These are phyloP conservation scores for Paecilomyces dactylethromorphus DNA, from an alignment of 2,329 filamentous ascomycete species.

Conservation along the genomic window DNA sequence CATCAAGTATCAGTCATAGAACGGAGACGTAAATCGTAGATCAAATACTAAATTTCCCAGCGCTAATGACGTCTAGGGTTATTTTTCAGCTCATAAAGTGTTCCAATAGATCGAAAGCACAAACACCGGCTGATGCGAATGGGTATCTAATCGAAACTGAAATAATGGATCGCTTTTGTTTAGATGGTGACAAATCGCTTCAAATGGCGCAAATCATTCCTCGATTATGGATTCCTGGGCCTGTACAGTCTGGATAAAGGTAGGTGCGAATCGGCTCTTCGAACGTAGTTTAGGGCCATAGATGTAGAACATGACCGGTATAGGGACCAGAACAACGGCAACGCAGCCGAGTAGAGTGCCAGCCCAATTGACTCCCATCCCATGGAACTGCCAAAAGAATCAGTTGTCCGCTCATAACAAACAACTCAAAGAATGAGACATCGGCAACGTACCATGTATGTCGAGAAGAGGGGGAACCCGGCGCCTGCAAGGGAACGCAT, in stretches of 20 bases:
- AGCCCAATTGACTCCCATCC: constrained; percentile 27
- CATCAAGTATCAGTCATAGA: not conserved
- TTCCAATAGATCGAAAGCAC: not conserved
- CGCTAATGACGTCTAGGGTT: not conserved
- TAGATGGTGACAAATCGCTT: not conserved
- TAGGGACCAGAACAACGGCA: constrained; percentile 27
- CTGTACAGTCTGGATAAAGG: constrained; percentile 12
- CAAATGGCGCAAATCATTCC: not conserved
- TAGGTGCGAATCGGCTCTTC: constrained; percentile 29
- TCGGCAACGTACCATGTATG: constrained; percentile 19
- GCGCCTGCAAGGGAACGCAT: constrained; percentile 37
- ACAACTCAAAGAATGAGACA: not conserved
- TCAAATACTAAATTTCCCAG: not conserved
- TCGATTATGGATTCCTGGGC: constrained; percentile 7
- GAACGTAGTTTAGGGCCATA: constrained; percentile 22
- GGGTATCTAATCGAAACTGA: not conserved
- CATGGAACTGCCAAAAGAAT: constrained; percentile 5
- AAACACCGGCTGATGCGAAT: not conserved
- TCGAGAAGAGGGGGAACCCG: constrained; percentile 31
- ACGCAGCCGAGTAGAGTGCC: constrained; percentile 31
- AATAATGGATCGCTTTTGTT: not conserved
- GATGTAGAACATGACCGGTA: constrained; percentile 31
- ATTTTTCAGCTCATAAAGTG: not conserved
- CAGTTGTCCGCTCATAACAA: not conserved
- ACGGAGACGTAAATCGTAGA: not conserved